Base-by-base conservation (phyloP, 805 yeast genomes). In the Kazachstania viticola region DNA sequence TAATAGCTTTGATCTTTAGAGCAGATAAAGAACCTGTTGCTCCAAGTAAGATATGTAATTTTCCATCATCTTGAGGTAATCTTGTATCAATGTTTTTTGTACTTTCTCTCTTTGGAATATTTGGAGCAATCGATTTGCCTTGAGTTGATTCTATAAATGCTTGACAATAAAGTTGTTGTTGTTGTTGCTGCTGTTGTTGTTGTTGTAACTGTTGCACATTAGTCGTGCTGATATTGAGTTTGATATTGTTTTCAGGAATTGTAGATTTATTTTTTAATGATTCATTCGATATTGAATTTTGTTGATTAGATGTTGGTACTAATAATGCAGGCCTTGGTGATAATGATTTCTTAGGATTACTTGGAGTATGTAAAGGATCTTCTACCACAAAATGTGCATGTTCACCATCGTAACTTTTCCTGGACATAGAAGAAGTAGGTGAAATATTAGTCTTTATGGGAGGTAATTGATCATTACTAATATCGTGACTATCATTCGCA, bases 1-100 rank as follows among this genome's bases (percentile, higher is more conserved):
- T 77, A 33, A 87, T 80, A 41, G 71, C 46, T 18, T 85, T 83
- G 29, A 85, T 74, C 54, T 85, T 83, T 38, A 77, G 71, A 3
- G 88, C 77, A 15, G 93, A 88, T 17, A 83, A 76, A 4, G 91
- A 77, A 3, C 96, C 96, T 19, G 94, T 83, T 22, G 85, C 85
- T 9, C 91, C 95, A 37, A 85, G 62, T 36, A 85, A 61, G 25
- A 85, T 75, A 58, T 85, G 96, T 37, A 82, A 66, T 51, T 84
- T 85, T 9, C 84, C 88, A 56, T 85, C 96, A 51, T 84, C 93
- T 54, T 79, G 32, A 17, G 79, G 79, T 37, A 75, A 56, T 9
- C 79, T 63, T 3, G 78, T 73, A 46, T 79, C 87, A 28, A 71
- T 60, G 42, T 71, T 72, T 25, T 51, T 51, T 9, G 65, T 54